phyloP scores from a whole-genome alignment of 2,329 filamentous ascomycete genomes.

The Dothistroma pini region DNA sequence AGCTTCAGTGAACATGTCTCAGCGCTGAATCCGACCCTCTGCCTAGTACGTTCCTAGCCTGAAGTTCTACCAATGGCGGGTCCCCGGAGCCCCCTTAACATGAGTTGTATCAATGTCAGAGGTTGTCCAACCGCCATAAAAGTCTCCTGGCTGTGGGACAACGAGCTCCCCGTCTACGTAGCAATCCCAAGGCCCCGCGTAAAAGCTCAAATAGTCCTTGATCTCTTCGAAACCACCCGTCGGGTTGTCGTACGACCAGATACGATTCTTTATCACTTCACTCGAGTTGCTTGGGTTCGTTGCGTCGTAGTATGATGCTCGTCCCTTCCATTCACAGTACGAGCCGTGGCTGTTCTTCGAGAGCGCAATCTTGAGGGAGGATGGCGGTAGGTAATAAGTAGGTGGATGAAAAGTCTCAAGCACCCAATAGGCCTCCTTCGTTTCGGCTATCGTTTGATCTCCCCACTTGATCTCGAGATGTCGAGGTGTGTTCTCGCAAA shows the following conservation, averaged over 20 bases:
- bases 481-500: conserved; percentile 52
- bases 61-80: conserved; percentile 21
- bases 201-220: conserved; percentile 57
- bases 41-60: neutral
- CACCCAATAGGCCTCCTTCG: conserved; percentile 58
- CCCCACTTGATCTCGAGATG: conserved; percentile 56
- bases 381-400: conserved; percentile 59
- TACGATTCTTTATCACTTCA: conserved; percentile 47
- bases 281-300: conserved; percentile 37
- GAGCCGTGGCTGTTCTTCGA: conserved; percentile 45
- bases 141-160: conserved; percentile 57
- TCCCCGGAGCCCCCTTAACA: conserved; percentile 47
- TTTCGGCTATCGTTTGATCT: conserved; percentile 55
- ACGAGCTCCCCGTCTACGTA: conserved; percentile 60
- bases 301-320: conserved; percentile 56
- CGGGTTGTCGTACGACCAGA: conserved; percentile 59
- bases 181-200: conserved; percentile 60
- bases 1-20: neutral
- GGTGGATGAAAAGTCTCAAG: conserved; percentile 62
- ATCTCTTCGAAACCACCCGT: conserved; percentile 52
- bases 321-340: conserved; percentile 61
- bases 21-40: neutral
- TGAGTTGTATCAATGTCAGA: conserved; percentile 54
- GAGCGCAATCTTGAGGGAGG: conserved; percentile 48
- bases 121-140: conserved; percentile 63